Conservation (phyloP, 1,284 basidiomycete genomes). For the Vanrija sp. region DNA sequence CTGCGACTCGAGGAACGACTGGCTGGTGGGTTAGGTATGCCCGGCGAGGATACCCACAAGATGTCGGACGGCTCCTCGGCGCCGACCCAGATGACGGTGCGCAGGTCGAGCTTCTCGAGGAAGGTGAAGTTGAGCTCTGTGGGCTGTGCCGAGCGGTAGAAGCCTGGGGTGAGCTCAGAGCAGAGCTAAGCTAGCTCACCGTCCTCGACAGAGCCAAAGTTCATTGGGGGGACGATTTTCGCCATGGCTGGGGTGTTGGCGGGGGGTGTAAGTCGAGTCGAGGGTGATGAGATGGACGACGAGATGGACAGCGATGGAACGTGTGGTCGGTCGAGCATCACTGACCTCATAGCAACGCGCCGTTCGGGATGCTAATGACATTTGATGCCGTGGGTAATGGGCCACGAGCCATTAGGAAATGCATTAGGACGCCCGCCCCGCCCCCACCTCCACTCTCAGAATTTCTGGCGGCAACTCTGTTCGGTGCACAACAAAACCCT, state of each 20-base stretch:
- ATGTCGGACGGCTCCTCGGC: conserved; percentile 54
- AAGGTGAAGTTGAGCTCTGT: conserved; percentile 56
- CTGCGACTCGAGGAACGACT: conserved; percentile 45
- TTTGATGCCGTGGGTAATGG: neutral
- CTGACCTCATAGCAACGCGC: neutral
- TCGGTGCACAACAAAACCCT: neutral
- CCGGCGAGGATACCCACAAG: conserved; percentile 42
- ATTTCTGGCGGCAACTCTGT: neutral
- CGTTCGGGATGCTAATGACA: neutral
- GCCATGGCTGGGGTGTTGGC: conserved; percentile 26
- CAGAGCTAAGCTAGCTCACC: conserved; percentile 20
- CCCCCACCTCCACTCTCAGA: neutral
- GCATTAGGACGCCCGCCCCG: neutral
- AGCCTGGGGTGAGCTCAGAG: conserved; percentile 32
- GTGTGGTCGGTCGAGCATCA: neutral
- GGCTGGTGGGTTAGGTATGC: conserved; percentile 19
- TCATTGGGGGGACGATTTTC: conserved; percentile 52
- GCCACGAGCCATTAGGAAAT: too few species aligned
- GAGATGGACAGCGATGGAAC: neutral
- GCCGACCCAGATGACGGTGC: conserved; percentile 54
- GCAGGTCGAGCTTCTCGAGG: conserved; percentile 53
- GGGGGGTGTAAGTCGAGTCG: neutral
- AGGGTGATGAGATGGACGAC: neutral
- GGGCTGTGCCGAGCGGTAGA: conserved; percentile 54
- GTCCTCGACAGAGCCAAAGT: conserved; percentile 55